A percentile compares a stretch with the other conserved stretches of the same genome.
Evolutionary conservation across 2,329 filamentous ascomycete genomes (phyloP).

Genomic region (Penicillium sp.): DNA sequence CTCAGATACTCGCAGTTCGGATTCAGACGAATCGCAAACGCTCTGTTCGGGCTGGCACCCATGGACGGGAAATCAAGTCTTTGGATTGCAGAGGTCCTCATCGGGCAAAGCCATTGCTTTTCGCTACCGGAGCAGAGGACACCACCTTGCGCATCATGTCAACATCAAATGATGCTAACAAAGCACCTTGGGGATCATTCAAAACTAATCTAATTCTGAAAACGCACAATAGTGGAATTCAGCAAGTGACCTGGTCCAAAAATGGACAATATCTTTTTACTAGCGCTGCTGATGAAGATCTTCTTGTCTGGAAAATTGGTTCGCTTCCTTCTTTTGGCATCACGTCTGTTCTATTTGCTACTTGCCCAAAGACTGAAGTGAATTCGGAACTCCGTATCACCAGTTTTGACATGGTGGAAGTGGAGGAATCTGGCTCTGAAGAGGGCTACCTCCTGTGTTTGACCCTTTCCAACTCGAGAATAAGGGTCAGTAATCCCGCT

Average conservation of each 20-base stretch:
- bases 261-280: conserved; percentile 76
- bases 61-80: conserved; percentile 84
- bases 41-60: conserved; percentile 69
- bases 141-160: conserved; percentile 73
- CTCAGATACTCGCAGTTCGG: conserved; percentile 53
- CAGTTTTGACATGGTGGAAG: conserved; percentile 67
- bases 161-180: conserved; percentile 16
- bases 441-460: conserved; percentile 66
- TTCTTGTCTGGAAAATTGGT: conserved; percentile 78
- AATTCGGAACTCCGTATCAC: conserved; percentile 76
- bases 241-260: conserved; percentile 74
- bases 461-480: conserved; percentile 80
- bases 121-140: conserved; percentile 73
- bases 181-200: conserved; percentile 34
- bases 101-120: conserved; percentile 37
- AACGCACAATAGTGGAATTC: conserved; percentile 81
- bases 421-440: conserved; percentile 28
- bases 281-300: conserved; percentile 84
- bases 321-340: conserved; percentile 57
- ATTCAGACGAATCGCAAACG: conserved; percentile 48
- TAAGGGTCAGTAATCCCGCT: conserved; percentile 56
- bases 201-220: conserved; percentile 69
- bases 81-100: conserved; percentile 51
- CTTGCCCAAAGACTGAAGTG: conserved; percentile 52
- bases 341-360: conserved; percentile 57